Base-by-base conservation (phyloP, 805 yeast genomes). In the Nakazawaea pomicola region DNA sequence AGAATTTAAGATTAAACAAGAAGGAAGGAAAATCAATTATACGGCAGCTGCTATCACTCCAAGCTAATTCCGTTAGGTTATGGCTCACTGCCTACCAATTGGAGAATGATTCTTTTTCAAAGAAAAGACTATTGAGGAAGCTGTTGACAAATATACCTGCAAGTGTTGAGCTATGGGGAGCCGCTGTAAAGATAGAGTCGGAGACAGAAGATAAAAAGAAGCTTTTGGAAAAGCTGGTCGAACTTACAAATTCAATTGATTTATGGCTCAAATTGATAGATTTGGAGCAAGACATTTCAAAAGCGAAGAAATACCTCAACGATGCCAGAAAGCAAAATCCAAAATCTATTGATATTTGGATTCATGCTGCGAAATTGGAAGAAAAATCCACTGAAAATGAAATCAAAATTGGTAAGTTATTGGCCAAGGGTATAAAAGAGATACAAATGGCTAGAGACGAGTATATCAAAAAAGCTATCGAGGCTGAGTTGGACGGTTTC, bases 41-140 rank as follows among this genome's bases (percentile, higher is more conserved):
- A 2, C 73, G 83, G 0, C 78, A 81, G 35, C 95, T 85, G 0
- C 70, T 90, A 2, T 62, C 65, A 41, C 68, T 61, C 49, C 75
- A 80, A 45, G 71, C 78, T 0, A 62, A 59, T 25, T 78, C 89
- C 2, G 68, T 76, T 24, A 64, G 65, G 29, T 63, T 91, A 10
- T 93, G 99, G 98, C 46, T 76, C 3, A 74, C 73, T 45, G 95
- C 95, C 0, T 55, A 67, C 28, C 79, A 77, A 2, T 59, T 86
- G 18, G 96, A 91, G 52, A 61, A 61, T 2, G 89, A 82, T 29
- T 43, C 42, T 0, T 50, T 65, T 2, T 66, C 81, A 1, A 76
- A 78, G 46, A 72, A 72, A 37, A 64, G 77, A 43, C 69, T 87
- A 0, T 58, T 86, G 16, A 78, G 83, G 64, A 83, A 78, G 49